These are phyloP conservation scores for Asterochloris sp. DNA, from an alignment of 139 green algal species.

Conservation along the genomic window DNA sequence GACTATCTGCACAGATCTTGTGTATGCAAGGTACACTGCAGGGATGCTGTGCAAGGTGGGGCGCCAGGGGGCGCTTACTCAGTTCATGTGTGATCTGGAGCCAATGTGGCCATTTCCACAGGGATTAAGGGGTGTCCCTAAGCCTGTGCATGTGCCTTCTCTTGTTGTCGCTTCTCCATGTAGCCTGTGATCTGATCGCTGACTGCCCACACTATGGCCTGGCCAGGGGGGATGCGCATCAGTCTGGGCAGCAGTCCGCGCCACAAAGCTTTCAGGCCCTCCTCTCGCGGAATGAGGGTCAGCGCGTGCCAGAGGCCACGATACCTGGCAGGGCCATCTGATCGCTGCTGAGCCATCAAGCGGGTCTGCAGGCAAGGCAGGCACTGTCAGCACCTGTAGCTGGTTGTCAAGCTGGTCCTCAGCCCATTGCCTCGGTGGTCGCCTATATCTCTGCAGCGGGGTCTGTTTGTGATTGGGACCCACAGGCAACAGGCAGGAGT, in stretches of 20 bases:
- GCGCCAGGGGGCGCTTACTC: no score
- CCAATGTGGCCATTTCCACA: not conserved
- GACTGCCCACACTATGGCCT: constrained; percentile 92
- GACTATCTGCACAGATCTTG: no score
- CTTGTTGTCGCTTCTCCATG: constrained; percentile 9
- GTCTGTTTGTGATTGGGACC: not conserved
- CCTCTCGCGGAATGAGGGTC: constrained; percentile 67
- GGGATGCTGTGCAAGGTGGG: no score
- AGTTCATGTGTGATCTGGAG: no score
- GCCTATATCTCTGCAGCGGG: not conserved
- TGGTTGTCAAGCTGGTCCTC: no score
- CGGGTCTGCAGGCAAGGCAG: constrained; percentile 49
- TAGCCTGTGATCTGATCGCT: constrained; percentile 75
- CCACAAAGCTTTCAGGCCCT: constrained; percentile 84
- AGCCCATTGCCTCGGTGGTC: not conserved
- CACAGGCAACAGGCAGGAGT: not conserved
- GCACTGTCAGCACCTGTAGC: not conserved
- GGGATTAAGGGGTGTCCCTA: not conserved
- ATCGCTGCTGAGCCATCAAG: constrained; percentile 82
- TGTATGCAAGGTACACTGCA: no score
- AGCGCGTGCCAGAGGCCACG: constrained; percentile 81
- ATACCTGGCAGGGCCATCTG: constrained; percentile 59
- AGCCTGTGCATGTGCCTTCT: no score
- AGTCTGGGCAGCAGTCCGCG: constrained; percentile 87
- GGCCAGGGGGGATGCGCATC: constrained; percentile 92